A percentile compares a stretch with the other conserved stretches of the same genome.
phyloP scores from a whole-genome alignment of 139 green algal species.

The Chlorella sp. region DNA sequence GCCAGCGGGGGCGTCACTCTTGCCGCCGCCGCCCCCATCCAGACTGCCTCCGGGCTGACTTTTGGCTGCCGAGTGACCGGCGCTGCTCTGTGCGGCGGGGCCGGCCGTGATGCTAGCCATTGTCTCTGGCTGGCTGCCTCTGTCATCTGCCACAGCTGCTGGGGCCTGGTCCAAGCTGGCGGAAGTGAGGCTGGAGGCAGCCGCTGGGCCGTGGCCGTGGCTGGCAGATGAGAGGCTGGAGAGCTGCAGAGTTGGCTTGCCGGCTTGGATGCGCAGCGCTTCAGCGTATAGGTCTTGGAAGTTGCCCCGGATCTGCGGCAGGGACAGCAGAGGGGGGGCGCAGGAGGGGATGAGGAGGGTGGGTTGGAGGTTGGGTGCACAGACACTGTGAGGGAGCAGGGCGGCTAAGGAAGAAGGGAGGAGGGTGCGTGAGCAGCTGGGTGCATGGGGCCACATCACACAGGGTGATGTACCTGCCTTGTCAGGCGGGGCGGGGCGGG shows the following conservation, averaged over 20 bases:
- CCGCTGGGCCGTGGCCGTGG: not conserved
- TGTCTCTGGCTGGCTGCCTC: not conserved
- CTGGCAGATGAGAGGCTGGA: not conserved
- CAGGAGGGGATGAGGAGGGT: not conserved
- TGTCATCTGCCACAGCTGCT: not conserved
- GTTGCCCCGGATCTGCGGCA: not conserved
- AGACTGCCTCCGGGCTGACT: not conserved
- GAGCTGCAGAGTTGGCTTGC: slow-evolving; percentile 9
- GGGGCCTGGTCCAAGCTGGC: not conserved
- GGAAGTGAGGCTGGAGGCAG: no score
- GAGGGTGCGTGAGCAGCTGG: no score
- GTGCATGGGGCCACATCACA: no score
- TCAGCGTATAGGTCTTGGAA: not conserved
- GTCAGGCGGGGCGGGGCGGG: no score
- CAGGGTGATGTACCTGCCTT: no score
- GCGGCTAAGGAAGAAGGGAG: not conserved
- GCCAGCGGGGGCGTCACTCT: not conserved
- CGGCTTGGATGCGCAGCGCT: slow-evolving; percentile 23
- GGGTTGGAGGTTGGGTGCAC: not conserved
- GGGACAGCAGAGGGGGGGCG: not conserved
- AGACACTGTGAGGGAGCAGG: not conserved
- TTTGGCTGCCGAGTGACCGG: not conserved
- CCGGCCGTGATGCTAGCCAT: not conserved
- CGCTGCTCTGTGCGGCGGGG: not conserved
- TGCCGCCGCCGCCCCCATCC: no score